Conservation (phyloP, 495 filamentous ascomycete species). For the Trichocladium uniseriatum region DNA sequence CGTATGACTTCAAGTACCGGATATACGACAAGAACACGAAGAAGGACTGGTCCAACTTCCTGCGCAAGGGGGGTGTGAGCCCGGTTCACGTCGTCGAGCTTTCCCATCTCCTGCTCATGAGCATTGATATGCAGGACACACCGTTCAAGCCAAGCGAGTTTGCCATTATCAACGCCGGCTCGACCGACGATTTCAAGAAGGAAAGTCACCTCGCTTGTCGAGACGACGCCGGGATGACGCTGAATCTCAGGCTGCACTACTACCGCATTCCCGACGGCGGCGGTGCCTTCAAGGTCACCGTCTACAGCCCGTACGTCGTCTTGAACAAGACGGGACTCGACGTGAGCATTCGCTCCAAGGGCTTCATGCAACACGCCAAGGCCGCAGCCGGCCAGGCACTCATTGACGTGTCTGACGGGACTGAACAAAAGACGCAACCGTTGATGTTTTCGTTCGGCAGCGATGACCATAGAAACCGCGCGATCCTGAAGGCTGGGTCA, state of each 20-base stretch:
- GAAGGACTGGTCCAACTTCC: slow-evolving; percentile 97
- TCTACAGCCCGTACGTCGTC: slow-evolving; percentile 88
- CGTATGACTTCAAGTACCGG: slow-evolving; percentile 97
- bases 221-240: slow-evolving; percentile 66
- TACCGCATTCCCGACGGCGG: slow-evolving; percentile 87
- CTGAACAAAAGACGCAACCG: slow-evolving; percentile 59
- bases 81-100: slow-evolving; percentile 95
- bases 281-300: slow-evolving; percentile 88
- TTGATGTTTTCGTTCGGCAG: slow-evolving; percentile 91
- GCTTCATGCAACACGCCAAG: slow-evolving; percentile 70
- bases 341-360: slow-evolving; percentile 82
- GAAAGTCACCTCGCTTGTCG: slow-evolving; percentile 73
- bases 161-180: slow-evolving; percentile 86
- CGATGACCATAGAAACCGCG: slow-evolving; percentile 83
- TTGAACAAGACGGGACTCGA: slow-evolving; percentile 90
- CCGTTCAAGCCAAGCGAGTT: slow-evolving; percentile 92
- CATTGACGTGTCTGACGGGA: slow-evolving; percentile 25
- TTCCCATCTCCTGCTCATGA: slow-evolving; percentile 84
- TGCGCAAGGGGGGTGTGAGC: slow-evolving; percentile 90
- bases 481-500: slow-evolving; percentile 73
- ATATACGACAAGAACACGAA: slow-evolving; percentile 97
- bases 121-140: slow-evolving; percentile 92
- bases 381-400: slow-evolving; percentile 66
- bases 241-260: slow-evolving; percentile 84
- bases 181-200: slow-evolving; percentile 77